Conservation (phyloP, 2,329 filamentous ascomycete genomes). For the Amylocarpus encephaloides region DNA sequence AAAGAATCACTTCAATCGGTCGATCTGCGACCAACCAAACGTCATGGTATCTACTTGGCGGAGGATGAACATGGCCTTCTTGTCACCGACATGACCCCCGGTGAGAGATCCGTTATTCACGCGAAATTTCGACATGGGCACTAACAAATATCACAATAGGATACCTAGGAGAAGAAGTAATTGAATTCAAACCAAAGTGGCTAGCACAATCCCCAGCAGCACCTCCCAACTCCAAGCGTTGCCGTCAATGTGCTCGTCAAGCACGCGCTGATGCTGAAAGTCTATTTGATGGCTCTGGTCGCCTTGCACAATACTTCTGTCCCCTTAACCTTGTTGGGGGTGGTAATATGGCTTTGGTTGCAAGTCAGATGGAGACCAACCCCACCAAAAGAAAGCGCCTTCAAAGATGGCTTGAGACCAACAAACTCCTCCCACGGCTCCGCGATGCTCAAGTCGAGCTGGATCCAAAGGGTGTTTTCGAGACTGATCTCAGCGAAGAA, state of each 20-base stretch:
- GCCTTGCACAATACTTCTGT: constrained; percentile 43
- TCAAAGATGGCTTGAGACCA: constrained; percentile 32
- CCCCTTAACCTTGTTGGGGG: constrained; percentile 57
- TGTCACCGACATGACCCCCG: constrained; percentile 64
- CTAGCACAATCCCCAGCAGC: constrained; percentile 69
- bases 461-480: constrained; percentile 28
- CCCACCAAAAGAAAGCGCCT: constrained; percentile 18
- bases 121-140: no score
- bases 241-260: constrained; percentile 62
- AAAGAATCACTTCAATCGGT: constrained; percentile 1
- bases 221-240: constrained; percentile 54
- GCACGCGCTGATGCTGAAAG: constrained; percentile 20
- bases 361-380: constrained; percentile 1
- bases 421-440: constrained; percentile 33
- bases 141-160: not conserved
- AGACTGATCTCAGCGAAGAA: constrained; percentile 33
- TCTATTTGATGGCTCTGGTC: constrained; percentile 11
- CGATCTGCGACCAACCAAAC: constrained; percentile 39
- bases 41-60: constrained; percentile 44
- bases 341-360: constrained; percentile 39
- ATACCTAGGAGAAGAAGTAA: constrained; percentile 35
- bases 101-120: constrained; percentile 13
- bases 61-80: constrained; percentile 60
- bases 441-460: constrained; percentile 35
- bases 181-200: constrained; percentile 86